phyloP scores from a whole-genome alignment of 176 grass and related monocot species.

The Triticum aestivum region IWGSC_CS_RefSeq_v2.1 NC_057812.1:154748602-154749101 shows the following conservation, averaged over 20 bases:
- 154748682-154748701: constrained; percentile 77
- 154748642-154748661: constrained; percentile 69
- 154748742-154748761: not conserved
- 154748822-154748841: not conserved
- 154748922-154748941: not conserved
- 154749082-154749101: not conserved
- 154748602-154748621: constrained; percentile 98
- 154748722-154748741: constrained; percentile 76
- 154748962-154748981: not conserved
- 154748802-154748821: not conserved
- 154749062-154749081: not conserved
- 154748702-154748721: constrained; percentile 76
- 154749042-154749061: not conserved
- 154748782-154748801: not conserved
- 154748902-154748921: not conserved
- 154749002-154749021: not conserved
- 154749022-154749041: not conserved
- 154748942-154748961: not conserved
- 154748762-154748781: not conserved
- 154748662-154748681: constrained; percentile 80
- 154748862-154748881: not conserved
- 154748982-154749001: too few species aligned
- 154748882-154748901: not conserved
- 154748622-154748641: constrained; percentile 88
- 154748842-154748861: not conserved